phyloP scores from a whole-genome alignment of 306 rosid genomes.

The Adenanthera pavonina region DNA sequence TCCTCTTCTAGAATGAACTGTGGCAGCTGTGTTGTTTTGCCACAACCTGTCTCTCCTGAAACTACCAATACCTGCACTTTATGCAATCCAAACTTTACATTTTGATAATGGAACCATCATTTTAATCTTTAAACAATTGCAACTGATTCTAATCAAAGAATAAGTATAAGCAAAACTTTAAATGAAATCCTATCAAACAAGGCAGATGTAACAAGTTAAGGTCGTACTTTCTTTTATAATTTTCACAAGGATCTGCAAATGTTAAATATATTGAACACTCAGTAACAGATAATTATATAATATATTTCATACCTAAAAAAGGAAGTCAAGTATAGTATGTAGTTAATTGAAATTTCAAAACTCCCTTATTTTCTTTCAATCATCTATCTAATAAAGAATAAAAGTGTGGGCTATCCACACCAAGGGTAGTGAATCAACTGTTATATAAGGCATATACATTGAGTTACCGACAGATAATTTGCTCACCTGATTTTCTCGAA shows the following conservation, averaged over 20 bases:
- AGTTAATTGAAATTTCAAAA: background rate
- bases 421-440: constrained; percentile 15
- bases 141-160: constrained; percentile 20
- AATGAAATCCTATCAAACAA: constrained; percentile 33
- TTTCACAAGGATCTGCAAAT: constrained; percentile 30
- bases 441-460: background rate
- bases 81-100: constrained; percentile 42
- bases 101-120: constrained; percentile 17
- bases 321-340: background rate
- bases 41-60: constrained; percentile 99
- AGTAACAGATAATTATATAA: background rate
- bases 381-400: background rate
- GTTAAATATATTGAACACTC: background rate
- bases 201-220: constrained; percentile 16
- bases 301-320: background rate
- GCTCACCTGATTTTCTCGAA: constrained; percentile 81
- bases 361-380: background rate
- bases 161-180: constrained; percentile 17
- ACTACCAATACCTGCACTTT: constrained; percentile 82
- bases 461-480: constrained; percentile 26
- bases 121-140: background rate
- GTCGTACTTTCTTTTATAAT: constrained; percentile 10
- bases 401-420: too few species aligned
- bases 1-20: constrained; percentile 92
- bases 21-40: constrained; percentile 95